These are phyloP conservation scores for Fonsecaea monophora DNA, from an alignment of 2,329 filamentous ascomycete genomes.

Conservation along the genomic window DNA sequence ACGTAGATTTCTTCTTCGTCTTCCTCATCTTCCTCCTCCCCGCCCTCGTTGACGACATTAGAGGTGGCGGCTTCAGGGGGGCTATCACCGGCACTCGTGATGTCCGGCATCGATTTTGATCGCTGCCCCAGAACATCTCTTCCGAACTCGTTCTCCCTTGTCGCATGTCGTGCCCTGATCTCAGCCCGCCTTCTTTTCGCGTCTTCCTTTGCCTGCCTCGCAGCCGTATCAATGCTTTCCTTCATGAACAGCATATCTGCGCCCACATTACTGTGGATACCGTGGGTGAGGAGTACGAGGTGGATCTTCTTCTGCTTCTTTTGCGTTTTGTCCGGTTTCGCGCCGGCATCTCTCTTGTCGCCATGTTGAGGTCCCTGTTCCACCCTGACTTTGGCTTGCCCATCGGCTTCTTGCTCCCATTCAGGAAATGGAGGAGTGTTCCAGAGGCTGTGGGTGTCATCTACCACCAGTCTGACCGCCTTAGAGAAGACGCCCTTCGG, in stretches of 20 bases:
- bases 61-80: conserved; percentile 53
- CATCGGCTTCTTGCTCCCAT: conserved; percentile 52
- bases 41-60: conserved; percentile 47
- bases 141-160: conserved; percentile 37
- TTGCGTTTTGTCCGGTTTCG: conserved; percentile 40
- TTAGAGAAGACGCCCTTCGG: conserved; percentile 82
- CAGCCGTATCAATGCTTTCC: conserved; percentile 90
- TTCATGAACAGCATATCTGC: conserved; percentile 97
- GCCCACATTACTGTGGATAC: conserved; percentile 91
- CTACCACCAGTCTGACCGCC: conserved; percentile 76
- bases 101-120: conserved; percentile 36
- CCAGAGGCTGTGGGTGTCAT: conserved; percentile 90
- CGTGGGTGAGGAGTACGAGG: conserved; percentile 90
- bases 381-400: conserved; percentile 42
- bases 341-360: conserved; percentile 29
- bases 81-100: conserved; percentile 33
- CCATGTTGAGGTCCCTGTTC: conserved; percentile 38
- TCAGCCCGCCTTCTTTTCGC: conserved; percentile 65
- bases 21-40: conserved; percentile 58
- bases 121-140: conserved; percentile 30
- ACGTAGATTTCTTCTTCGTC: conserved; percentile 61
- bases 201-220: conserved; percentile 74
- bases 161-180: conserved; percentile 54
- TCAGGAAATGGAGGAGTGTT: conserved; percentile 84
- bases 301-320: conserved; percentile 80